phyloP scores from a whole-genome alignment of 148 eudicot genomes.

The Oxyria digyna region DNA sequence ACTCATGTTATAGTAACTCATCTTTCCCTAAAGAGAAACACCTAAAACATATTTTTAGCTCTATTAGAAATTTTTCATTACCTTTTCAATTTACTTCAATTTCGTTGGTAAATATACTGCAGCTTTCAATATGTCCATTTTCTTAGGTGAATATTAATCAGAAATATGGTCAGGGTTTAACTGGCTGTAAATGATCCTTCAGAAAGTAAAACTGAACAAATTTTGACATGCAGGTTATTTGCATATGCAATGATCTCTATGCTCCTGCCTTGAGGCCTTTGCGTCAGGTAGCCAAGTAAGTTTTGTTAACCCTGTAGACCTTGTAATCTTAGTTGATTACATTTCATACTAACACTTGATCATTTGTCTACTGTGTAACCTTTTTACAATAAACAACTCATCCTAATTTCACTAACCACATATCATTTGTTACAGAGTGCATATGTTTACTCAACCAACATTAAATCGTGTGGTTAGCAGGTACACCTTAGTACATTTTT shows the following conservation, averaged over 20 bases:
- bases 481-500: slow-evolving; percentile 21
- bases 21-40: too few species aligned
- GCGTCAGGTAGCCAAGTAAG: slow-evolving; percentile 95
- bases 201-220: not conserved
- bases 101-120: not conserved
- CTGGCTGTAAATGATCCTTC: not conserved
- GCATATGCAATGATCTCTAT: slow-evolving; percentile 96
- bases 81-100: not conserved
- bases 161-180: not conserved
- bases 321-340: not conserved
- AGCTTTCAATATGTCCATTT: not conserved
- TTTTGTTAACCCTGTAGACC: slow-evolving; percentile 2
- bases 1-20: not conserved
- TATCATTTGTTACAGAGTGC: slow-evolving; percentile 53
- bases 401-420: not conserved
- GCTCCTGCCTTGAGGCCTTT: slow-evolving; percentile 88
- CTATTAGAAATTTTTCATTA: not conserved
- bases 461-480: slow-evolving; percentile 83
- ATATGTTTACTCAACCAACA: slow-evolving; percentile 73
- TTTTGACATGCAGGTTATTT: slow-evolving; percentile 54
- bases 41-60: not conserved
- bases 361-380: not conserved
- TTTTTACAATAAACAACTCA: not conserved
- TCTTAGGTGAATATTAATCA: not conserved
- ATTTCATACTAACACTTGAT: not conserved